A percentile compares a stretch with the other conserved stretches of the same genome.
phyloP scores from a whole-genome alignment of 768 basidiomycete species.

The Pulveroboletus sp. region DNA sequence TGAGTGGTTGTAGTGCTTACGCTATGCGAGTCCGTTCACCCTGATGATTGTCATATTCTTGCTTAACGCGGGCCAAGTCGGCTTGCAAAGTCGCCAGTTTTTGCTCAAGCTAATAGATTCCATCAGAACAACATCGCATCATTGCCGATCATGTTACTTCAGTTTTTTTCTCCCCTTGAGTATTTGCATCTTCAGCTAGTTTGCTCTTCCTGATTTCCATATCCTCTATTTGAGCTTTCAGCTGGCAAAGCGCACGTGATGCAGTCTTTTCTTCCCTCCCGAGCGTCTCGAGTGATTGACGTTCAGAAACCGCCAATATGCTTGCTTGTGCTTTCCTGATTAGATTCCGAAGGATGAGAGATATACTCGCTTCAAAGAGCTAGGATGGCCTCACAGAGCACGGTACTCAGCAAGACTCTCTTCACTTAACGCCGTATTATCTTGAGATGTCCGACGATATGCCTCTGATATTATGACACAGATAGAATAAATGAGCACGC shows the following conservation, averaged over 20 bases:
- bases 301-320: conserved; percentile 77
- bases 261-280: conserved; percentile 78
- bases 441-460: conserved; percentile 64
- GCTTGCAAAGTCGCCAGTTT: conserved; percentile 52
- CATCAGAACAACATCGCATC: background rate
- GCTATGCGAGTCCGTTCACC: conserved; percentile 76
- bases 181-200: conserved; percentile 48
- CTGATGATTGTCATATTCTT: conserved; percentile 80
- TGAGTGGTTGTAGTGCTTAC: conserved; percentile 34
- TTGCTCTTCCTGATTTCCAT: conserved; percentile 54
- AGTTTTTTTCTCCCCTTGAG: conserved; percentile 46
- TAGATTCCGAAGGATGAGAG: conserved; percentile 3
- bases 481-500: background rate
- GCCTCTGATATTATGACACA: conserved; percentile 48
- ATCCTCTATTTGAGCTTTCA: conserved; percentile 66
- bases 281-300: conserved; percentile 78
- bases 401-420: conserved; percentile 83
- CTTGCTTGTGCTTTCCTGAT: conserved; percentile 75
- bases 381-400: conserved; percentile 14
- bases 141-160: conserved; percentile 40
- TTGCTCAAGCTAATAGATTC: conserved; percentile 43
- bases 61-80: conserved; percentile 61
- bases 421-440: conserved; percentile 74
- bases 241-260: conserved; percentile 55
- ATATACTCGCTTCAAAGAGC: background rate